Evolutionary conservation across 1,139 yeast species (phyloP).

Genomic region (Pneumocystis wakefieldiae): DNA sequence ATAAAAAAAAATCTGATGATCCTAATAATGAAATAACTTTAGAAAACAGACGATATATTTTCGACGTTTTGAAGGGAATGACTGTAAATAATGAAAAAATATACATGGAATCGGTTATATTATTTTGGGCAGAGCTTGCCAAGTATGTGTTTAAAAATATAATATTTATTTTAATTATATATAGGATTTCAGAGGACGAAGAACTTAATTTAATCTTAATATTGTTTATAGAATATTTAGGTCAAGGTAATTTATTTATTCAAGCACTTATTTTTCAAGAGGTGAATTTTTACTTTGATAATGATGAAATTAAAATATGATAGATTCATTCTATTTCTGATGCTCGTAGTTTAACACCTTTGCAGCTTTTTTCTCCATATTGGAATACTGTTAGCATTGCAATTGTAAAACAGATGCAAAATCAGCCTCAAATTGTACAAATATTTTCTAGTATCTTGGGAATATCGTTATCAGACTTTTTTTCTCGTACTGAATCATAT

Average conservation of each 20-base stretch:
- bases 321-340: constrained; percentile 24
- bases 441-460: constrained; percentile 52
- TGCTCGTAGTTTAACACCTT: constrained; percentile 25
- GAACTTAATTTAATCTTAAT: constrained; percentile 45
- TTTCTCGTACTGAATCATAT: constrained; percentile 53
- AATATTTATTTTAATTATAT: neutral
- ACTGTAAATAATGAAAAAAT: constrained; percentile 13
- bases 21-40: neutral
- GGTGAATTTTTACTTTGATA: constrained; percentile 26
- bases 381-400: constrained; percentile 59
- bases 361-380: constrained; percentile 61
- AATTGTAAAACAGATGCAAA: constrained; percentile 38
- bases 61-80: constrained; percentile 8
- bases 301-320: neutral
- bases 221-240: constrained; percentile 44
- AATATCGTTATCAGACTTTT: constrained; percentile 44
- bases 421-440: constrained; percentile 40
- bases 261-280: constrained; percentile 50
- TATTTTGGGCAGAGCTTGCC: constrained; percentile 48
- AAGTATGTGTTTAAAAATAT: constrained; percentile 41
- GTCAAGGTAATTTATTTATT: constrained; percentile 45
- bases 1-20: neutral
- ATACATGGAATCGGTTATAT: constrained; percentile 47
- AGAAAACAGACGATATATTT: constrained; percentile 4
- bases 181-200: neutral